phyloP scores from a whole-genome alignment of 1,284 basidiomycete species.

The Marasmius tenuissimus region DNA sequence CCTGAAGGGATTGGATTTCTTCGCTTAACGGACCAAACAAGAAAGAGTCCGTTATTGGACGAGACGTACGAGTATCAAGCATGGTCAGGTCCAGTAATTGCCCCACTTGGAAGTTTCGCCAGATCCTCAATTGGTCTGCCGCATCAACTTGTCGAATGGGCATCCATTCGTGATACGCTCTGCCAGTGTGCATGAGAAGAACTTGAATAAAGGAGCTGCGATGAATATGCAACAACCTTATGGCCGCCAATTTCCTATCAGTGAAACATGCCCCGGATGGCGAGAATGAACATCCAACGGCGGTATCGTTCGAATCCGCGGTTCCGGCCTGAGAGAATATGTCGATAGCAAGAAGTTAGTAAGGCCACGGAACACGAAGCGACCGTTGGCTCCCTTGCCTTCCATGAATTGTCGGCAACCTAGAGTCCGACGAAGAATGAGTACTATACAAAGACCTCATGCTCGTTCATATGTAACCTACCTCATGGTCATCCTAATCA shows the following conservation, averaged over 20 bases:
- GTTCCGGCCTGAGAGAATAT: constrained; percentile 39
- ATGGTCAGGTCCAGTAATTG: constrained; percentile 59
- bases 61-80: constrained; percentile 55
- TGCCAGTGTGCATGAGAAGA: constrained; percentile 12
- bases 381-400: constrained; percentile 28
- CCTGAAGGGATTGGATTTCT: constrained; percentile 27
- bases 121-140: constrained; percentile 63
- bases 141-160: constrained; percentile 65
- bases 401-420: constrained; percentile 66
- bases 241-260: constrained; percentile 62
- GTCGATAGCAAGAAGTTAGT: no score
- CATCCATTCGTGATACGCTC: constrained; percentile 71
- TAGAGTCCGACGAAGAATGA: constrained; percentile 17
- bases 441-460: neutral
- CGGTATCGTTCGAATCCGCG: constrained; percentile 61
- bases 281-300: constrained; percentile 53
- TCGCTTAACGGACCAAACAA: neutral
- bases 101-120: constrained; percentile 67
- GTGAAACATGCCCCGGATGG: constrained; percentile 60
- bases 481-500: constrained; percentile 61
- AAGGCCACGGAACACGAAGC: neutral
- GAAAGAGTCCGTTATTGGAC: neutral
- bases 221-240: constrained; percentile 25
- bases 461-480: constrained; percentile 9
- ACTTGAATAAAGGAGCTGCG: neutral